These are phyloP conservation scores for Arthrinium phaeospermum DNA, from an alignment of 2,329 filamentous ascomycete species.

Conservation along the genomic window DNA sequence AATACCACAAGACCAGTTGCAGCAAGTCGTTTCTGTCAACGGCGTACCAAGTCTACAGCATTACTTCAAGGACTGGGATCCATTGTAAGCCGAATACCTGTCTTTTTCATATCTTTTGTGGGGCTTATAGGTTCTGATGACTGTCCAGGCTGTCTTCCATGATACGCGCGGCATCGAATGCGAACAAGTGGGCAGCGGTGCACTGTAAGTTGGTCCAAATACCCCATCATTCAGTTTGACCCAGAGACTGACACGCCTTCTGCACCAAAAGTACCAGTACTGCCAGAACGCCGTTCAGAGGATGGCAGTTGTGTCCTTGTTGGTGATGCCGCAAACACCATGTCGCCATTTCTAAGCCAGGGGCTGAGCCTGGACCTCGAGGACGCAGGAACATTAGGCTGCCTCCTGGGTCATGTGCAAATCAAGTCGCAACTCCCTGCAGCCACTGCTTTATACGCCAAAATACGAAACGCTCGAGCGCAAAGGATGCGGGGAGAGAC, in stretches of 20 bases:
- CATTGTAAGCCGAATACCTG: neutral
- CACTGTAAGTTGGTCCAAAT: neutral
- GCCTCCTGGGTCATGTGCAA: neutral
- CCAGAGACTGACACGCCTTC: neutral
- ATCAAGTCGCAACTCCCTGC: neutral
- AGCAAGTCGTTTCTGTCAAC: neutral
- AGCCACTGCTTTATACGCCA: neutral
- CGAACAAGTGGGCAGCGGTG: neutral
- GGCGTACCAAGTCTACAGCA: neutral
- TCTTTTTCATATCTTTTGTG: too few relatives aligned
- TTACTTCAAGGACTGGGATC: neutral
- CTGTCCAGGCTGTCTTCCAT: neutral
- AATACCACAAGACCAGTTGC: neutral
- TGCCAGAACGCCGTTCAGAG: neutral
- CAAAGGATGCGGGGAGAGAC: neutral
- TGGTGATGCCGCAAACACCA: constrained; percentile 18
- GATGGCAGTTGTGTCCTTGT: neutral
- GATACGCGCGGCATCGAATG: neutral
- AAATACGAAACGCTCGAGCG: neutral
- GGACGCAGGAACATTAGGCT: constrained; percentile 16
- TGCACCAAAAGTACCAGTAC: neutral
- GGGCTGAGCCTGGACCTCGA: constrained; percentile 22
- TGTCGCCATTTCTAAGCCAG: constrained; percentile 7
- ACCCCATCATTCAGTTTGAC: neutral
- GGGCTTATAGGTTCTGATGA: neutral